Evolutionary conservation across 2,329 filamentous ascomycete species (phyloP), one percentile per base, ranked within the genome.

Genomic region (Sporothrix brasiliensis): DNA sequence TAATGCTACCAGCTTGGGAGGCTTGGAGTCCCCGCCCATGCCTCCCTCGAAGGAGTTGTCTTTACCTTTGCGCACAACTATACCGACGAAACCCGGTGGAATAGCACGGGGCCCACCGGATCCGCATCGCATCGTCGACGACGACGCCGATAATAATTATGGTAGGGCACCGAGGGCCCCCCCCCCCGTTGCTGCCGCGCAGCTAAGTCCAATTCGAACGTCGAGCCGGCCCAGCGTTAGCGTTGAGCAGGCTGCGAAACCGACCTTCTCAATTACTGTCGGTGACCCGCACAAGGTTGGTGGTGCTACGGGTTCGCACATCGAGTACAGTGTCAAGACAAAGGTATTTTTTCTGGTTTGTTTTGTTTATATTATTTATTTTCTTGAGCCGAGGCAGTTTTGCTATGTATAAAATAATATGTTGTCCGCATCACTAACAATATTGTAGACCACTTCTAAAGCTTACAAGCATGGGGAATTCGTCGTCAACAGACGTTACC

Each of bases 221-320:
- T 85, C 81, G 77, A 87, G 78, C 74, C 88, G 83, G 77, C 93
- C 94, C 21, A 97, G 94, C 78, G 88, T 97, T 74, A 96, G 91
- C 79, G 84, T 98, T 70, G 94, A 98, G 80, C 92, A 97, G 82
- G 95, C 95, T 61, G 90, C 94, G 41, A 97, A 97, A 81, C 95
- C 95, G 5, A 91, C 84, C 54, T 99, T 98, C 80, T 84, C 92
- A 66, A 98, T 99, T 76, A 89, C 87, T 2, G 95, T 99, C 27
- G 95, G 95, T 71, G 95, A 99, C 81, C 95, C 95, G 69, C 94
- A 97, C 81, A 99, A 98, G 83, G 94, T 99, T 75, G 95, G 95
- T 72, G 95, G 98, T 80, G 81, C 98, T 79, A 97, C 95, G 10
- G 97, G 92, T 80, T 97, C 94, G 73, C 95, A 99, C 80, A 99